These are phyloP conservation scores for Rhodotorula sp. DNA, from an alignment of 1,284 basidiomycete species.

Conservation along the genomic window DNA sequence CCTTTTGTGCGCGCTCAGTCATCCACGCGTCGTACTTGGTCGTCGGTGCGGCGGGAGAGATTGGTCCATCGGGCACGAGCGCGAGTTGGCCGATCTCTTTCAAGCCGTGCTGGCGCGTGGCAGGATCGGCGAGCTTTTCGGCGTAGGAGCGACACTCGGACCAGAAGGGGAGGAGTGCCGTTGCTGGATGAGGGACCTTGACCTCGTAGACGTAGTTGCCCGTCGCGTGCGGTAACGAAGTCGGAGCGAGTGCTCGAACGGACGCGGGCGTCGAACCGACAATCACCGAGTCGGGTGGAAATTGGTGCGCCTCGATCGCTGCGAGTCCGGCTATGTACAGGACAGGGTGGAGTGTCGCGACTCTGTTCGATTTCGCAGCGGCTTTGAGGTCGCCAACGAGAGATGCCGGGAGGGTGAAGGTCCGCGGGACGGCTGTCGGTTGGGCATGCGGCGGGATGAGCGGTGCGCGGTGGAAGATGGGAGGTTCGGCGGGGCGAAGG, in stretches of 20 bases:
- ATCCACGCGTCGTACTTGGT: conserved; percentile 14
- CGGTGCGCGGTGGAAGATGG: conserved; percentile 4
- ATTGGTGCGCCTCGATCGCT: not conserved
- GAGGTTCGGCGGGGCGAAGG: not conserved
- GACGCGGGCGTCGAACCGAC: conserved; percentile 16
- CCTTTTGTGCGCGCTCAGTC: not conserved
- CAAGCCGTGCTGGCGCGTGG: not conserved
- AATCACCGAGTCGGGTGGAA: not conserved
- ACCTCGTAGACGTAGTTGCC: conserved; percentile 27
- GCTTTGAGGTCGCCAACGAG: conserved; percentile 1
- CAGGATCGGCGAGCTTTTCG: not conserved
- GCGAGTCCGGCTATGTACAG: conserved; percentile 7
- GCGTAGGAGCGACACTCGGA: not conserved
- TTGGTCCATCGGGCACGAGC: conserved; percentile 2
- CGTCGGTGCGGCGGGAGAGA: too few species aligned
- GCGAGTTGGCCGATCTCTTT: conserved; percentile 13
- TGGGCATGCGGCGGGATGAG: not conserved
- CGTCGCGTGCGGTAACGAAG: not conserved
- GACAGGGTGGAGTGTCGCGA: conserved; percentile 21
- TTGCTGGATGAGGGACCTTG: not conserved
- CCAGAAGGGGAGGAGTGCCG: conserved; percentile 14
- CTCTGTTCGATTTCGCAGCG: conserved; percentile 2
- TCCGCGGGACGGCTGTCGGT: not conserved
- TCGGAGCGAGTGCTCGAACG: not conserved
- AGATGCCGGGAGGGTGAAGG: conserved; percentile 1